These are phyloP conservation scores for Benincasa hispida DNA, from an alignment of 306 rosid species.

Conservation along the genomic window DNA sequence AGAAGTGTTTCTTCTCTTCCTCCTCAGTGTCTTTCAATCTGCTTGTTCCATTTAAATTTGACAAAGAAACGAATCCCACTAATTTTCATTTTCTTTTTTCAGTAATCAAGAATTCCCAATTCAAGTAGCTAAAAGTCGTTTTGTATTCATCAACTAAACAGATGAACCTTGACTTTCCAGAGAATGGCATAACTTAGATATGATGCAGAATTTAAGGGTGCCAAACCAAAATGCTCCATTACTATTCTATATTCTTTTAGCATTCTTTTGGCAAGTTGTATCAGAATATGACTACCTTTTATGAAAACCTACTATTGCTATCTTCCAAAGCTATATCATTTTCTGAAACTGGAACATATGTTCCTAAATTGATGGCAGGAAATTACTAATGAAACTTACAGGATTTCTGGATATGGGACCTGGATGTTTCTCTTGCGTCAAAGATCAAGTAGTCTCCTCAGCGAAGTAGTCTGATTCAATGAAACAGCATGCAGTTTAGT, in stretches of 20 bases:
- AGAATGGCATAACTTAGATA: constrained; percentile 1
- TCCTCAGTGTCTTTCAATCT: not conserved
- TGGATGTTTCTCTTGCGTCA: not conserved
- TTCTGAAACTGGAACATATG: not conserved
- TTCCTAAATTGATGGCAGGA: not conserved
- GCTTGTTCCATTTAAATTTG: not conserved
- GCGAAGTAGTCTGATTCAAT: not conserved
- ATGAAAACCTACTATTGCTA: not conserved
- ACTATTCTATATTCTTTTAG: not conserved
- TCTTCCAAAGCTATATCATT: not conserved
- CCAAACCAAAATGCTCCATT: not conserved
- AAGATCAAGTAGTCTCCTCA: not conserved
- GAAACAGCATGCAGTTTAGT: not conserved
- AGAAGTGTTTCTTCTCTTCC: not conserved
- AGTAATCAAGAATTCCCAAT: not conserved
- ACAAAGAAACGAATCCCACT: not conserved
- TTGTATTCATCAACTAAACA: not conserved
- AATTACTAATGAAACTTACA: not conserved
- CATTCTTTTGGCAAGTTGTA: not conserved
- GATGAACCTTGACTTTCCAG: not conserved
- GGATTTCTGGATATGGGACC: not conserved
- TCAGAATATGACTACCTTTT: not conserved
- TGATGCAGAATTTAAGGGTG: not conserved
- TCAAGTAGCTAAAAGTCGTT: not conserved
- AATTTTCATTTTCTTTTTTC: not conserved